Base-by-base conservation (phyloP, 176 grass and related monocot genomes). In the Melocanna baccifera region DNA sequence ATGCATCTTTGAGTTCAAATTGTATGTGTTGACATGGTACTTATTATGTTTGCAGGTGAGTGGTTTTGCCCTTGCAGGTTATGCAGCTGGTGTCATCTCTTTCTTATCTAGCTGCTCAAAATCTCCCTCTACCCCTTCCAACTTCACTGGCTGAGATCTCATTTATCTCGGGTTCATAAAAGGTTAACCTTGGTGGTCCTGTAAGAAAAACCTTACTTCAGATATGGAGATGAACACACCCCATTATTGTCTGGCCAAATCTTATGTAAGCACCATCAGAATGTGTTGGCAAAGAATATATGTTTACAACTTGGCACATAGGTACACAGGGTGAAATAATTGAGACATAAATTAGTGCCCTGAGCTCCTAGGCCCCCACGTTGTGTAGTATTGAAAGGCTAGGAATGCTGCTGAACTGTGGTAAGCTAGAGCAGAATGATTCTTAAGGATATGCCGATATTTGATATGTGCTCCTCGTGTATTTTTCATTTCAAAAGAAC, bases 31-130 rank as follows among this genome's bases (percentile, higher is more conserved):
- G 42, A 74, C 56, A 29, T 59, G 50, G 23, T 69, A 34, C 73
- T 58, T 69, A 0, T 88, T 86, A 29, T 82, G 61, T 79, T 79
- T 84, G 73, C 96, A 95, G 93, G 96, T 95, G 62, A 98, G 91
- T 20, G 96, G 96, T 30, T 98, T 93, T 73, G 93, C 96, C n/a
- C 87, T 98, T 84, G 93, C 93, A 67, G 96, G 96, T 63, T 98
- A 98, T 84, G 87, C 90, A 65, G 93, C 96, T 22, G 96, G 96
- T 73, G 94, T 98, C 71, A 72, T 94, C 37, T 71, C 89, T 9
- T 98, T 71, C 89, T 9, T 98, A 95, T 50, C 76, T 98, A 79
- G 96, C 83, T 43, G 64, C 48, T 73, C 91, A 71, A 83, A 93
- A 93, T 67, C 67, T 95, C 53, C 79, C 89, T 75, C 3, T 94